Evolutionary conservation across 169 alveolate species (phyloP).

Genomic region (Theileria orientalis): DNA sequence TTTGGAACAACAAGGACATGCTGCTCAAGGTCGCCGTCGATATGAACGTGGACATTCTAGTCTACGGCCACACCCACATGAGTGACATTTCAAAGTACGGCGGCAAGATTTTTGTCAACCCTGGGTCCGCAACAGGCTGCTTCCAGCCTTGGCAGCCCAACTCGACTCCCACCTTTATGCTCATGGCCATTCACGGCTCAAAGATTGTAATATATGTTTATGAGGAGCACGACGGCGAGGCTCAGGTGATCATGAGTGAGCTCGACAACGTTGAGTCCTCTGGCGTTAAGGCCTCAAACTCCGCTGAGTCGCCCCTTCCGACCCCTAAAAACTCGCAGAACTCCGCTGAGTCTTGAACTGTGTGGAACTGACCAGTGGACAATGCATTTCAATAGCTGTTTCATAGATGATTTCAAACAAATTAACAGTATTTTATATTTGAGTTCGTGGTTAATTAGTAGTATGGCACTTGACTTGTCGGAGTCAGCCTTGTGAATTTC

Average conservation of each 20-base stretch:
- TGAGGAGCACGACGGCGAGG: slow-evolving; percentile 79
- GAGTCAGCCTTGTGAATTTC: slow-evolving; percentile 83
- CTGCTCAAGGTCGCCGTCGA: slow-evolving; percentile 80
- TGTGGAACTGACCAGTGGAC: too few relatives aligned
- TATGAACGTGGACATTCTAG: slow-evolving; percentile 86
- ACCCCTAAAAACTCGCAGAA: slow-evolving; percentile 7
- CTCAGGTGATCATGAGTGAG: slow-evolving; percentile 78
- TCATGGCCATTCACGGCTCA: slow-evolving; percentile 75
- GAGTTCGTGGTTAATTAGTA: slow-evolving; percentile 18
- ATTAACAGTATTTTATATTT: not conserved
- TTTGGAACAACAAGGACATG: slow-evolving; percentile 91
- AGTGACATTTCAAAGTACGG: slow-evolving; percentile 76
- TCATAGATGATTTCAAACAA: not conserved
- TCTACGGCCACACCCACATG: slow-evolving; percentile 90
- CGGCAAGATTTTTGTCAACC: slow-evolving; percentile 90
- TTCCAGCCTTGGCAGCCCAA: slow-evolving; percentile 84
- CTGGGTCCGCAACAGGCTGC: slow-evolving; percentile 93
- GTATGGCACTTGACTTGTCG: slow-evolving; percentile 62
- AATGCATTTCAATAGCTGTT: too few relatives aligned
- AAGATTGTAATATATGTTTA: slow-evolving; percentile 74
- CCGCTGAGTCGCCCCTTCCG: slow-evolving; percentile 5
- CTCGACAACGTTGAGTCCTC: slow-evolving; percentile 49
- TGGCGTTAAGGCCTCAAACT: not conserved
- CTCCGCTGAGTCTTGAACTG: not conserved
- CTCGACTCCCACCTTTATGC: slow-evolving; percentile 75